Conservation (phyloP, 192 early-diverging fungal species). For the Endogone sp. region DNA sequence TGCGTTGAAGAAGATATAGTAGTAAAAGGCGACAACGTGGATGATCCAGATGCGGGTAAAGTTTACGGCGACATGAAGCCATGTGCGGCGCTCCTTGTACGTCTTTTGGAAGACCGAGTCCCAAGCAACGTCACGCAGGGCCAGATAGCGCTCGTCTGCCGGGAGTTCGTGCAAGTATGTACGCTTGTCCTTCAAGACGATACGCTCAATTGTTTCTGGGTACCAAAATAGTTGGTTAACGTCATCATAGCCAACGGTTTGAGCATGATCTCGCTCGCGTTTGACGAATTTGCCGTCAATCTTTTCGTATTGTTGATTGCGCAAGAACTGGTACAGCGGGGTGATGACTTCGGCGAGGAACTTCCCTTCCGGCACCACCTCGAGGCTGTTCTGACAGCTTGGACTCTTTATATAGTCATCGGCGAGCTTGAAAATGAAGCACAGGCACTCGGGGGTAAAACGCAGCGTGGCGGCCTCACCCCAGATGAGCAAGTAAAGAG, state of each 20-base stretch:
- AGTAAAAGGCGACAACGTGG: slow-evolving; percentile 74
- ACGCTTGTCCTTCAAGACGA: slow-evolving; percentile 33
- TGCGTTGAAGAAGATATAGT: slow-evolving; percentile 71
- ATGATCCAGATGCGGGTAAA: slow-evolving; percentile 88
- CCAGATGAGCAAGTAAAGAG: slow-evolving; percentile 77
- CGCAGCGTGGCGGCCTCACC: slow-evolving; percentile 74
- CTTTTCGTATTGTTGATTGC: slow-evolving; percentile 68
- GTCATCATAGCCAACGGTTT: slow-evolving; percentile 78
- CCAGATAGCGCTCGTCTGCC: slow-evolving; percentile 60
- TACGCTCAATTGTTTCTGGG: slow-evolving; percentile 57
- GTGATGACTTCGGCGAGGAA: slow-evolving; percentile 66
- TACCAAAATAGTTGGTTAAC: slow-evolving; percentile 86
- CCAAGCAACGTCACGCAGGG: slow-evolving; percentile 67
- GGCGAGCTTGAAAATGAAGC: slow-evolving; percentile 79
- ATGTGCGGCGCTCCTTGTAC: slow-evolving; percentile 80
- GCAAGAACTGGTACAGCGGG: slow-evolving; percentile 72
- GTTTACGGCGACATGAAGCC: slow-evolving; percentile 80
- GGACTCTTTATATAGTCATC: slow-evolving; percentile 49
- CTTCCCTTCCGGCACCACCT: slow-evolving; percentile 58
- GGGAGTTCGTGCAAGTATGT: slow-evolving; percentile 56
- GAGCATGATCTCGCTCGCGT: slow-evolving; percentile 71
- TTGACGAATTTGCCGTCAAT: slow-evolving; percentile 59
- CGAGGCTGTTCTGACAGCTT: slow-evolving; percentile 41
- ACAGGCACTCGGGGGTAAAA: slow-evolving; percentile 69
- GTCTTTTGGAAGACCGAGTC: slow-evolving; percentile 71